Evolutionary conservation across 176 grass and related monocot genomes (phyloP).

Genomic region (Luzula sylvatica): DNA sequence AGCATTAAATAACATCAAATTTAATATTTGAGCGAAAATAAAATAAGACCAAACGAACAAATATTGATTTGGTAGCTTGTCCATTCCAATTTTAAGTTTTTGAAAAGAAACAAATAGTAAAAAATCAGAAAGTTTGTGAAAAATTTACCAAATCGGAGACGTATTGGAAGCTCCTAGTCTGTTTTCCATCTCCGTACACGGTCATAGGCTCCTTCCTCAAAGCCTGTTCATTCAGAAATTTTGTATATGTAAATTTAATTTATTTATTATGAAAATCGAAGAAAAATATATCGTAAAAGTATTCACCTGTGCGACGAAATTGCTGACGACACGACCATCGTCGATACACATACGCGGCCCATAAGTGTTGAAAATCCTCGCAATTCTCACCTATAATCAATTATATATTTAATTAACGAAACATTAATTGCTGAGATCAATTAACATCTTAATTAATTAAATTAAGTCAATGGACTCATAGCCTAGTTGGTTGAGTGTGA

Average conservation of each 20-base stretch:
- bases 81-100: background rate
- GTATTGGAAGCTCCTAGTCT: conserved; percentile 98
- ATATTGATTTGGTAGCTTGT: conserved; percentile 4
- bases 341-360: conserved; percentile 96
- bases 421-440: too few species aligned
- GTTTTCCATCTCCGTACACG: conserved; percentile 97
- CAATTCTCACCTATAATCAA: conserved; percentile 63
- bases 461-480: too few species aligned
- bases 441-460: too few species aligned
- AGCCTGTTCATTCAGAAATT: conserved; percentile 33
- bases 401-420: too few species aligned
- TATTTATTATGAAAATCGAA: background rate
- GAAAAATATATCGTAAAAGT: background rate
- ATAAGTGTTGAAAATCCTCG: conserved; percentile 96
- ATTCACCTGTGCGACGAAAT: conserved; percentile 84
- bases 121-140: conserved; percentile 4
- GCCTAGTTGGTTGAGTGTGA: too few species aligned
- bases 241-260: background rate
- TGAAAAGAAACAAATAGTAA: background rate
- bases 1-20: conserved; percentile 16
- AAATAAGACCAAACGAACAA: background rate
- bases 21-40: conserved; percentile 4
- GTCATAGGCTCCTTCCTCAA: conserved; percentile 89
- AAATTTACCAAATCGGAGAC: conserved; percentile 87
- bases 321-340: conserved; percentile 94